Percentiles rank a stretch among this genome's conserved stretches.
These are phyloP conservation scores for Musa beccarii DNA, from an alignment of 176 grass and related monocot species.

Conservation along the genomic window DNA sequence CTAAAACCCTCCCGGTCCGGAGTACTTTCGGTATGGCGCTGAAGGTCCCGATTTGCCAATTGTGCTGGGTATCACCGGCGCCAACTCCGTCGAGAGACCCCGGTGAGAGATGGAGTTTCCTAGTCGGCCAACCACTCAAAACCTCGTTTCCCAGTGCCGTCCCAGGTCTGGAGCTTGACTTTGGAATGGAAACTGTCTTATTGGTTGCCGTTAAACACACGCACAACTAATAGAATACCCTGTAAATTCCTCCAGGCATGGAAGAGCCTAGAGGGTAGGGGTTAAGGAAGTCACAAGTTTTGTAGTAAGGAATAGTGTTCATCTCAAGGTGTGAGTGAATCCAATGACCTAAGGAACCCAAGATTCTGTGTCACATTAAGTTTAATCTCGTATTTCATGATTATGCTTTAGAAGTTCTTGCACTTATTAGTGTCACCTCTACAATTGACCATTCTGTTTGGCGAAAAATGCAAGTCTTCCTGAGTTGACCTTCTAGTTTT, in stretches of 20 bases:
- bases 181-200: neutral
- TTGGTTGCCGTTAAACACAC: no score
- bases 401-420: neutral
- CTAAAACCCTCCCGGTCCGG: neutral
- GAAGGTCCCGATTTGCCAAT: neutral
- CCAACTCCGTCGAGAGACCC: neutral
- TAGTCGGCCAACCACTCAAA: neutral
- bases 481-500: no score
- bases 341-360: neutral
- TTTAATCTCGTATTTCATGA: neutral
- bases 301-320: neutral
- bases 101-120: neutral
- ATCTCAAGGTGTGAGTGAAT: neutral
- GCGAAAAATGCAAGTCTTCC: neutral
- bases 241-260: no score
- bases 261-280: no score
- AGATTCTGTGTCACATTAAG: neutral
- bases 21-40: neutral
- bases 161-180: neutral
- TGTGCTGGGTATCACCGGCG: neutral
- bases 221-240: no score
- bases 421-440: neutral
- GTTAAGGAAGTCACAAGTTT: neutral
- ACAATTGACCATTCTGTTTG: neutral
- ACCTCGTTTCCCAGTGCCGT: neutral